phyloP scores from a whole-genome alignment of 169 alveolate species.

The Babesia microti region DNA sequence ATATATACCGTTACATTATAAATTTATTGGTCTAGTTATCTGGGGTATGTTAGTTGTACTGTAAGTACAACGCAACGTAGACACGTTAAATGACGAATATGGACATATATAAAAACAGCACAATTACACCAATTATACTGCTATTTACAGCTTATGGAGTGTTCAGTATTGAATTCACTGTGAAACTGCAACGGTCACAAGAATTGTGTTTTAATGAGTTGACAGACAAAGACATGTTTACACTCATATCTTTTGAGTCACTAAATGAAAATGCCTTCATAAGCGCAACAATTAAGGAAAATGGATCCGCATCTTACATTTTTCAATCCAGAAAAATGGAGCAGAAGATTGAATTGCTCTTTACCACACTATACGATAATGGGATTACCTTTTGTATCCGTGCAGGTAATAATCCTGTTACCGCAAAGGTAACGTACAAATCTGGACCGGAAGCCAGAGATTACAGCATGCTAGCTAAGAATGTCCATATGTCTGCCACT shows the following conservation, averaged over 20 bases:
- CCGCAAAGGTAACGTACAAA: constrained; percentile 17
- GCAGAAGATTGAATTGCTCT: constrained; percentile 22
- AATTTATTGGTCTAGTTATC: too few relatives aligned
- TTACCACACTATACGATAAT: constrained; percentile 33
- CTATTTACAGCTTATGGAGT: too few relatives aligned
- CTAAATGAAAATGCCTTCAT: too few relatives aligned
- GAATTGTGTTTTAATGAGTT: constrained; percentile 28
- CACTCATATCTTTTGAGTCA: constrained; percentile 27
- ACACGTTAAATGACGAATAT: too few relatives aligned
- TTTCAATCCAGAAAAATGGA: constrained; percentile 11
- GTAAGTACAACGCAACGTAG: too few relatives aligned
- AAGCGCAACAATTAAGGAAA: constrained; percentile 25
- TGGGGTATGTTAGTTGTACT: too few relatives aligned
- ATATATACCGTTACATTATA: too few relatives aligned
- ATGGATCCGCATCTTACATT: constrained; percentile 27
- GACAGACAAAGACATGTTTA: constrained; percentile 42
- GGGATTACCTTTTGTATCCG: constrained; percentile 28
- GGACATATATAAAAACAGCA: too few relatives aligned
- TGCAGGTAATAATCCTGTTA: constrained; percentile 12
- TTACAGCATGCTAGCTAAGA: constrained; percentile 45
- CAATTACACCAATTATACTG: too few relatives aligned
- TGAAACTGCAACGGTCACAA: constrained; percentile 5
- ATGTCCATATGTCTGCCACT: constrained; percentile 38
- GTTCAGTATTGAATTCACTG: constrained; percentile 44
- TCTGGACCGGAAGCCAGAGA: constrained; percentile 48